A percentile compares a stretch with the other conserved stretches of the same genome.
Conservation (phyloP, 1,284 basidiomycete species). For the Apiotrichum gracile region DNA sequence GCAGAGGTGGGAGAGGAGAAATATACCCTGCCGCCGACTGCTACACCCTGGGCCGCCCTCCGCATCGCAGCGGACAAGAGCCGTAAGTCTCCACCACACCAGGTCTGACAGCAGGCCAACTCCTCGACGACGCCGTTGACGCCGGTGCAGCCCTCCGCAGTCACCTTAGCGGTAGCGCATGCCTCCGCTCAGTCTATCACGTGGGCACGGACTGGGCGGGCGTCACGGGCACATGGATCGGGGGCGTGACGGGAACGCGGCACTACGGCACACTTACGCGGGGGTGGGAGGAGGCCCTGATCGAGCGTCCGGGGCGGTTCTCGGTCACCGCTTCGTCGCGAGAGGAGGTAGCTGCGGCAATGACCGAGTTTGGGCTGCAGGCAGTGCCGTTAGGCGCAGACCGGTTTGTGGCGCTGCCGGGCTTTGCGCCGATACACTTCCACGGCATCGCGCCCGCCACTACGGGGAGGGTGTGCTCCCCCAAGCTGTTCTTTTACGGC, state of each 20-base stretch:
- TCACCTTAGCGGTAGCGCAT: neutral
- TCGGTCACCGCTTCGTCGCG: neutral
- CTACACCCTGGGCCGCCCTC: neutral
- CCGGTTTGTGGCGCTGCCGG: neutral
- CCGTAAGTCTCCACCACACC: no score
- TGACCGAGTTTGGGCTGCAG: neutral
- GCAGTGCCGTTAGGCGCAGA: neutral
- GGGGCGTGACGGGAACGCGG: neutral
- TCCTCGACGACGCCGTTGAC: no score
- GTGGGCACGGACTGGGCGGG: neutral
- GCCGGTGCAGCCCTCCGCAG: no score
- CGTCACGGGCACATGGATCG: neutral
- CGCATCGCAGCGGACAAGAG: neutral
- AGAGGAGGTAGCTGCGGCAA: neutral
- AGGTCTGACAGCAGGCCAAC: no score
- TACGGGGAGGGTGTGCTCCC: neutral
- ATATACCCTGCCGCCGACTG: no score
- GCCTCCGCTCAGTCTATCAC: neutral
- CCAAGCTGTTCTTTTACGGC: neutral
- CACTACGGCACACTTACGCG: neutral
- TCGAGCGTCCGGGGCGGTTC: neutral
- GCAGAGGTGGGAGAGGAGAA: no score
- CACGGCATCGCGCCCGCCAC: neutral
- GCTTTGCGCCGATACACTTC: neutral
- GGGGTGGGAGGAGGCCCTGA: neutral